phyloP scores from a whole-genome alignment of 768 basidiomycete species.

The Boletus barrowsii region DNA sequence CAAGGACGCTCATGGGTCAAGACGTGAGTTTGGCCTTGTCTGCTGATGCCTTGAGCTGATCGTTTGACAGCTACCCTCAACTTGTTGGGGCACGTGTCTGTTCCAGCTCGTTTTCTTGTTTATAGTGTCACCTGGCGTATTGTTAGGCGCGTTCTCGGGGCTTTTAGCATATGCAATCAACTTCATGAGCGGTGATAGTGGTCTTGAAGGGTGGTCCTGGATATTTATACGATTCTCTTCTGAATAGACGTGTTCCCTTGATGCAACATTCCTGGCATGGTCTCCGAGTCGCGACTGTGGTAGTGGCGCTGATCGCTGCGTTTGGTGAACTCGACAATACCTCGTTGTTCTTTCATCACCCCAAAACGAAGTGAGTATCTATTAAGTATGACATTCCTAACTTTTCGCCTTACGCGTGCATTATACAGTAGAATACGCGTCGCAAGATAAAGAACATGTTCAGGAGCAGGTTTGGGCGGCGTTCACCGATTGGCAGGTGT shows the following conservation, averaged over 20 bases:
- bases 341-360: background rate
- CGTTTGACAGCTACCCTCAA: background rate
- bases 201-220: conserved; percentile 5
- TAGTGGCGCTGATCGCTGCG: background rate
- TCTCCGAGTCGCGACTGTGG: background rate
- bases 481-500: conserved; percentile 5
- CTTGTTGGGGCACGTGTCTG: background rate
- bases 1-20: conserved; percentile 3
- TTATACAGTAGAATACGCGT: background rate
- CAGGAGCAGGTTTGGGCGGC: background rate
- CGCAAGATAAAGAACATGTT: background rate
- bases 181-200: background rate
- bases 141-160: conserved; percentile 2
- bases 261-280: background rate
- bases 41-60: background rate
- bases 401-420: background rate
- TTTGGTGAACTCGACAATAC: background rate
- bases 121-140: background rate
- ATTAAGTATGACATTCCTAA: background rate
- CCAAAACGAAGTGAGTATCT: background rate
- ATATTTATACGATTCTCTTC: background rate
- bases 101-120: background rate
- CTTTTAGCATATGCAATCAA: conserved; percentile 2
- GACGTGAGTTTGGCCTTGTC: background rate
- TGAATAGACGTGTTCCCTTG: background rate